Base-by-base conservation (phyloP, 116 monocot species). In the Dioscorea cayenensis region DNA sequence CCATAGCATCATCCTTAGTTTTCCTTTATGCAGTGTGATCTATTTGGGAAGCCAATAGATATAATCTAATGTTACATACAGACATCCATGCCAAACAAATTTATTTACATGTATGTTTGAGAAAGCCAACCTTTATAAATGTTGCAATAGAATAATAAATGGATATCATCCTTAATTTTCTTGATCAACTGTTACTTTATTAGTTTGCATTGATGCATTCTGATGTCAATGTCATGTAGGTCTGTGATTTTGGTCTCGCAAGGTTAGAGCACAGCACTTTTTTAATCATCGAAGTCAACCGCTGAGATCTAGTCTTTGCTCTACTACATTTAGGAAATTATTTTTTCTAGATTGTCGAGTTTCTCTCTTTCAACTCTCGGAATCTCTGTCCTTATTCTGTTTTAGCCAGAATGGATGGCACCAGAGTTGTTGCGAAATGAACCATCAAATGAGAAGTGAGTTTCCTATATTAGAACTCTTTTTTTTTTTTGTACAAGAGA, bases 351-450 rank as follows among this genome's bases (percentile, higher is more conserved):
- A 61, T 63, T 22, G 18, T 68, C 32, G 43, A 28, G 17, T 68
- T 38, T 50, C 65, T 60, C 23, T 50, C 29, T 49, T 28, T 48
- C 60, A 19, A 27, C 4, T 76, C 72, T 60, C n/a, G 49, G 66
- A 25, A 27, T 76, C 35, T 25, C 1, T 49, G 37, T 60, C 36
- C 60, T 37, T 71, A 68, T 77, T 25, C 29, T 70, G n/a, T 70
- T 14, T 67, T 78, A 99, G 99, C 94, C 99, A 16, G 99, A 99
- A 76, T 99, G 99, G 99, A 99, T 99, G 99, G 99, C 99, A 67
- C 99, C 99, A 27, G 99, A 99, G 25, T 0, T 99, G 65, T 77
- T 99, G 60, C 87, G 99, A 23, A 94, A 94, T 72, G 99, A 99
- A 75, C 86, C 83, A 52, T 99, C 94, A 61, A 94, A 99, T 81